Base-by-base conservation (phyloP, 169 alveolate genomes). In the Plasmodium relictum region DNA sequence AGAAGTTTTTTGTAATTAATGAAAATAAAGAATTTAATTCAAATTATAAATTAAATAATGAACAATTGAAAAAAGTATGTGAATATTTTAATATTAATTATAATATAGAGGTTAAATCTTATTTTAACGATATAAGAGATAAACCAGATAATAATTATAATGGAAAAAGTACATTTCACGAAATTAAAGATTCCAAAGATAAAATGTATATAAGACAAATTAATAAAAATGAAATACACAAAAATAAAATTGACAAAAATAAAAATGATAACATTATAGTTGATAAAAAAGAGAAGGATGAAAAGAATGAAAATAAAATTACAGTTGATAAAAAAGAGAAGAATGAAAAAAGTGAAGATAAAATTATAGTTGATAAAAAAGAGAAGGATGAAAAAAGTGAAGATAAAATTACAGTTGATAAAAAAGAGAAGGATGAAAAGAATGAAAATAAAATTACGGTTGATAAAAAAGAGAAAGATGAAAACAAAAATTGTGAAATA, bases 1-100 rank as follows among this genome's bases (percentile, higher is more conserved):
- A 83, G 39, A 66, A 68, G 56, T 83, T 52, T 24, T 83, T 83
- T 56, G 41, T 83, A 16, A 83, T 83, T 3, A 68, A 83, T 39
- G 91, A 83, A 44, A 83, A 61, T 20, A 83, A 61, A 62, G 91
- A 66, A 61, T 68, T 37, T 45, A 24, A 26, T 31, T 52, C 72
- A 18, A 71, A 52, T 41, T 61, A 50, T 68, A 31, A 18, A 14
- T 42, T 83, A 6, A 66, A 45, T 52, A 22, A n/a, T 9, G 85
- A 83, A 8, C 91, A 83, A 50, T 66, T 83, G 44, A 66, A 56
- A 56, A 41, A 44, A 24, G 83, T 66, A 6, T 68, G 91, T 48
- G 73, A 83, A 0, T 41, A 83, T 68, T 83, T 83, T 58, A 20
- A 56, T 18, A 59, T 83, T 12, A 16, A 71, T n/a, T 42, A 45